Percentiles rank a stretch among this genome's conserved stretches.
These are phyloP conservation scores for Bretschneidera sinensis DNA, from an alignment of 345 rosid genomes.

Conservation along the genomic window DNA sequence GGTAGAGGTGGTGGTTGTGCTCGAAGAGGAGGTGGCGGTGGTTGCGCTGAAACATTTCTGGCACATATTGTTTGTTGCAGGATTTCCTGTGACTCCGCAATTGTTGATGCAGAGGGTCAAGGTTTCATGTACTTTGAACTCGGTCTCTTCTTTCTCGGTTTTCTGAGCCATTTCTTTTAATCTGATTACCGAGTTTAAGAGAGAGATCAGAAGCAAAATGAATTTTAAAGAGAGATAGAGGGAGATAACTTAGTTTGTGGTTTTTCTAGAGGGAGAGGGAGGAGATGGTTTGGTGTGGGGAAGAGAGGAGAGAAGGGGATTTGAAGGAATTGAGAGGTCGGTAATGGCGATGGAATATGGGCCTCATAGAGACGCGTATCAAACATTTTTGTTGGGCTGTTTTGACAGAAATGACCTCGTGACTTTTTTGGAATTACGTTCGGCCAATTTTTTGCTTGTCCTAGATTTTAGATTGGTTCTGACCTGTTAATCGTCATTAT, in stretches of 20 bases:
- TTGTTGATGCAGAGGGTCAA: conserved; percentile 66
- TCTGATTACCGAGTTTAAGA: background rate
- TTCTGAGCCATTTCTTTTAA: conserved; percentile 59
- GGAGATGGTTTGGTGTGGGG: conserved; percentile 4
- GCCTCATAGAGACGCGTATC: conserved; percentile 91
- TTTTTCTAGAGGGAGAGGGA: background rate
- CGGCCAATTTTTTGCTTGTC: background rate
- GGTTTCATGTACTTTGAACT: conserved; percentile 83
- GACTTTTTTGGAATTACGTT: conserved; percentile 20
- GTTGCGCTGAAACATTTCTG: conserved; percentile 87
- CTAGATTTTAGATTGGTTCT: conserved; percentile 20
- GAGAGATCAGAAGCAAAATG: conserved; percentile 1
- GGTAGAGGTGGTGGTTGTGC: background rate
- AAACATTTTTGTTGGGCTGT: conserved; percentile 27
- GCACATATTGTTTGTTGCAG: conserved; percentile 94
- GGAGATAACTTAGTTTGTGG: background rate
- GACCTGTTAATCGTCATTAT: conserved; percentile 41
- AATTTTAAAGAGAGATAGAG: background rate
- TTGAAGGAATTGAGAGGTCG: conserved; percentile 50
- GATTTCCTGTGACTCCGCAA: conserved; percentile 83
- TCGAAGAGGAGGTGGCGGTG: conserved; percentile 29
- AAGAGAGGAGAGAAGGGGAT: conserved; percentile 18
- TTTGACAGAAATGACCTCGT: conserved; percentile 34
- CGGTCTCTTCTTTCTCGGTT: conserved; percentile 94
- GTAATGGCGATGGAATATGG: conserved; percentile 68